Conservation (phyloP, 495 filamentous ascomycete species). For the Tuber aestivum region DNA sequence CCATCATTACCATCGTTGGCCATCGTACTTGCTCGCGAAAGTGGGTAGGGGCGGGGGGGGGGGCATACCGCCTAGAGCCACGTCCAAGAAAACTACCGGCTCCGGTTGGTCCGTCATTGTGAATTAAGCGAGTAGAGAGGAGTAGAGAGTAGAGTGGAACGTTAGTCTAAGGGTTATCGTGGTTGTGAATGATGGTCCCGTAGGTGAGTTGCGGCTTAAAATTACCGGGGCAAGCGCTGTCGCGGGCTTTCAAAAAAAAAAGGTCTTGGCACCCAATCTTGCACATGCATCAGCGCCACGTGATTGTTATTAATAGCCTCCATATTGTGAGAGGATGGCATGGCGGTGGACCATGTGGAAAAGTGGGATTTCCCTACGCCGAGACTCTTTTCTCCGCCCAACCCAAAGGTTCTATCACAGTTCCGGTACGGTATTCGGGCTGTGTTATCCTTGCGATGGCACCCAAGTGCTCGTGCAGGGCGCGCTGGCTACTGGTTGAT, state of each 20-base stretch:
- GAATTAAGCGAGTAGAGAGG: not conserved
- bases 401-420: not conserved
- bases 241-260: not conserved
- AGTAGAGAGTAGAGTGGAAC: no score
- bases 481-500: not conserved
- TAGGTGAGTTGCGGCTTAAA: not conserved
- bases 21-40: conserved; percentile 8
- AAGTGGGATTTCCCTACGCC: not conserved
- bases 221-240: not conserved
- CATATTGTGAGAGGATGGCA: no score
- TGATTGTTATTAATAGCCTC: not conserved
- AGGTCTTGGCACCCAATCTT: not conserved
- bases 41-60: conserved; percentile 9
- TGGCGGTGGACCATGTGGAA: not conserved
- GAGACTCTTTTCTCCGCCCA: not conserved
- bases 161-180: conserved; percentile 10
- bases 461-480: not conserved
- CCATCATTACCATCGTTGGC: not conserved
- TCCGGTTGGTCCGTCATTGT: conserved; percentile 25
- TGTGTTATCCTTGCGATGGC: not conserved
- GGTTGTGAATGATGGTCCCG: not conserved
- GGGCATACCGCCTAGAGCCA: conserved; percentile 75
- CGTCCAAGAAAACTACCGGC: conserved; percentile 79
- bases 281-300: not conserved
- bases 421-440: not conserved